A percentile compares a stretch with the other conserved stretches of the same genome.
These are phyloP conservation scores for Colletotrichum siamense DNA, from an alignment of 2,329 filamentous ascomycete genomes.

Conservation along the genomic window DNA sequence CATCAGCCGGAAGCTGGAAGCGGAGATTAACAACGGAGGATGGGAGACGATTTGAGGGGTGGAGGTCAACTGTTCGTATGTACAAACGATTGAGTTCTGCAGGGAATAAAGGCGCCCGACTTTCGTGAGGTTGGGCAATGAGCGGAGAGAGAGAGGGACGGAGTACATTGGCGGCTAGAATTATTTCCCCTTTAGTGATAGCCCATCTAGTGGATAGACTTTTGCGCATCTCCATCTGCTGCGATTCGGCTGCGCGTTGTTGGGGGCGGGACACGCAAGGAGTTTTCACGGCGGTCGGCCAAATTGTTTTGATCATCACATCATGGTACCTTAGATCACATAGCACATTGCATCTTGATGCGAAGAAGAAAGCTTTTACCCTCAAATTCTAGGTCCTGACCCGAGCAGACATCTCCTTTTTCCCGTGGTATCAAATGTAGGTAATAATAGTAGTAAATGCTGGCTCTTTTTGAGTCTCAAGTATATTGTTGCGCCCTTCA, in stretches of 20 bases:
- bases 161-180: neutral
- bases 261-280: neutral
- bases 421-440: neutral
- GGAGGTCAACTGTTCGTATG: neutral
- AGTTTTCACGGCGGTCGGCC: neutral
- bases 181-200: neutral
- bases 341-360: neutral
- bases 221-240: neutral
- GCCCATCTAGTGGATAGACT: neutral
- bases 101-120: neutral
- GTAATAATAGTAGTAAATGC: neutral
- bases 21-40: conserved; percentile 94
- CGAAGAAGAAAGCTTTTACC: neutral
- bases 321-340: neutral
- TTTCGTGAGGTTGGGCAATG: neutral
- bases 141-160: neutral
- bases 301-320: neutral
- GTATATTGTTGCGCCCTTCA: neutral
- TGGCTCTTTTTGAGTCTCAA: no score
- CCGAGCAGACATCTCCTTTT: neutral
- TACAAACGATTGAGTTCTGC: neutral
- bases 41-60: conserved; percentile 79
- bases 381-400: neutral
- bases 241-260: neutral
- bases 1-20: conserved; percentile 88